Conservation (phyloP, 2,329 filamentous ascomycete genomes). For the Aquanectria penicillioides region DNA sequence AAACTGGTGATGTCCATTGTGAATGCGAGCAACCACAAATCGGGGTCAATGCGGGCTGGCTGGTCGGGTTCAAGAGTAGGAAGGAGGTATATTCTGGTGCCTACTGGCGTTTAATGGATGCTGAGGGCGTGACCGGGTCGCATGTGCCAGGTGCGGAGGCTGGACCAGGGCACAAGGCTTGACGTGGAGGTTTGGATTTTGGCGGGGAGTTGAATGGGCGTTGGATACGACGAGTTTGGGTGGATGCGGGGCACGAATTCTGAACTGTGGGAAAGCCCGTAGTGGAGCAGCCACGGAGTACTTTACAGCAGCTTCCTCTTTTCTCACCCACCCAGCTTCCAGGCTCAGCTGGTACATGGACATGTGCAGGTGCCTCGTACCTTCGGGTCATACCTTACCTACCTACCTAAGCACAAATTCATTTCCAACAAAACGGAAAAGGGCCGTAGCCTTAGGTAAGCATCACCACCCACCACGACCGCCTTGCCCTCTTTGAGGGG, state of each 20-base stretch:
- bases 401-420: too few relatives aligned
- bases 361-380: too few relatives aligned
- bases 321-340: too few relatives aligned
- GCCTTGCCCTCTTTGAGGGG: too few relatives aligned
- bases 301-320: too few relatives aligned
- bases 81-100: background rate
- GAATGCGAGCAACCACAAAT: background rate
- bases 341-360: too few relatives aligned
- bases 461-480: too few relatives aligned
- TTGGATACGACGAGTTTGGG: slow-evolving; percentile 18
- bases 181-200: slow-evolving; percentile 42
- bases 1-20: slow-evolving; percentile 91
- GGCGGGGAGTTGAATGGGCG: slow-evolving; percentile 34
- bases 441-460: too few relatives aligned
- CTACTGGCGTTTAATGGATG: slow-evolving; percentile 4
- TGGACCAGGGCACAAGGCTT: slow-evolving; percentile 25
- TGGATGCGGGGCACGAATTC: slow-evolving; percentile 38
- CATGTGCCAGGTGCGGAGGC: slow-evolving; percentile 2
- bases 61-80: background rate
- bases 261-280: slow-evolving; percentile 11
- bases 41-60: background rate
- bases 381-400: too few relatives aligned
- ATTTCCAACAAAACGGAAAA: too few relatives aligned
- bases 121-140: background rate
- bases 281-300: slow-evolving; percentile 4